These are phyloP conservation scores for Mycosphaerella sp. DNA, from an alignment of 2,329 filamentous ascomycete genomes.

Conservation along the genomic window DNA sequence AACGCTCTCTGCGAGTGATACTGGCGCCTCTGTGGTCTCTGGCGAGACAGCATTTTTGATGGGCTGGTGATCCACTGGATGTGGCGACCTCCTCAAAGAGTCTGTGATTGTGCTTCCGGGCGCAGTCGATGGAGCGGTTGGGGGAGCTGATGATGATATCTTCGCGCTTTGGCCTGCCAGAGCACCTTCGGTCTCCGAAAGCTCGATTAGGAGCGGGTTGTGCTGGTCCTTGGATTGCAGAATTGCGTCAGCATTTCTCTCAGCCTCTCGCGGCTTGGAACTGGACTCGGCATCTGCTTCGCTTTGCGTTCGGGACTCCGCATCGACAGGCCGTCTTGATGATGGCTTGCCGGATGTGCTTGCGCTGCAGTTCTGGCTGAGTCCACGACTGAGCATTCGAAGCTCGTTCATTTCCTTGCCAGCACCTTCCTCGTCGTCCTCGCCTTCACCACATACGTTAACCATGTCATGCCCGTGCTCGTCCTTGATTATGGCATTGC, in stretches of 20 bases:
- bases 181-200: constrained; percentile 19
- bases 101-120: not conserved
- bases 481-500: constrained; percentile 49
- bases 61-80: not conserved
- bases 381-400: constrained; percentile 38
- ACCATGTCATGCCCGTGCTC: constrained; percentile 61
- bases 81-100: not conserved
- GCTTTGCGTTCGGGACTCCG: constrained; percentile 28
- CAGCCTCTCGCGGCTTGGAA: not conserved
- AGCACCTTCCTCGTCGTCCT: constrained; percentile 49
- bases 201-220: constrained; percentile 1
- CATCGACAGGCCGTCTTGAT: constrained; percentile 6
- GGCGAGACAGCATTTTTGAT: not conserved
- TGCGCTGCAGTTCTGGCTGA: not conserved
- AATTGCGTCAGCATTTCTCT: not conserved
- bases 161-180: not conserved
- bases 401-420: constrained; percentile 62
- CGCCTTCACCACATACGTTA: constrained; percentile 68
- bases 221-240: not conserved
- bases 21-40: not conserved
- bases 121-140: not conserved
- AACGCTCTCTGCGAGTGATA: not conserved
- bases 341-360: not conserved
- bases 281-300: constrained; percentile 16
- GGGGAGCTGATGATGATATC: not conserved